Evolutionary conservation across 2,329 filamentous ascomycete genomes (phyloP), one percentile per base, ranked within the genome.

Genomic region (Fusarium anthophilum): DNA sequence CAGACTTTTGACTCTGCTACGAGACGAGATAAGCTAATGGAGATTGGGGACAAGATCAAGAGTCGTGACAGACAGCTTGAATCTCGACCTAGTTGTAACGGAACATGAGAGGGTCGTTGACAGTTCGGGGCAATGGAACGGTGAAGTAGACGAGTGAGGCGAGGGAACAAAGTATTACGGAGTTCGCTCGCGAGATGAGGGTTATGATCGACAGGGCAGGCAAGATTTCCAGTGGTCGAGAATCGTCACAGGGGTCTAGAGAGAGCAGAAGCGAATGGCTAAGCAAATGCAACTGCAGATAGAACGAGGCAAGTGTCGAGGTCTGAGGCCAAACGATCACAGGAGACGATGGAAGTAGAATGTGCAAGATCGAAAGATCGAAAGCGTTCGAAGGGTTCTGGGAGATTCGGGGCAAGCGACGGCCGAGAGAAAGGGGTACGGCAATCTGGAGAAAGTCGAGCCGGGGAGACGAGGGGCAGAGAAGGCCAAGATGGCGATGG

Each of bases 371-470:
- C 53, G 54, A 56, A 65, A 61, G 63, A 60, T 76, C 72, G 75
- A 71, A 60, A 65, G 63, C 56, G 69, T 75, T 69, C 66, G 62
- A 67, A 58, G 63, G 51, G 65, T 63, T 66, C 59, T 70, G 65
- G 64, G 70, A 55, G 76, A 74, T 74, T 76, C 67, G 69, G 74
- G 45, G 59, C 73, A 67, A 69, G 66, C 75, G 69, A 77, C 18
- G 69, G 66, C 75, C 76, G 78, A 61, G 72, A 79, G 77, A 78
- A 82, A 82, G 80, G 79, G 81, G 79, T 75, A 79, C 73, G 71
- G 70, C 75, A 76, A 72, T 69, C 72, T 70, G 68, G 63, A 57
- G 73, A 67, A 74, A 66, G 57, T 76, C 68, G 60, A 70, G 66
- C 73, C 60, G 73, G 75, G 69, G 69, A 71, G 75, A 61, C 64